Conservation (phyloP, 2,329 filamentous ascomycete genomes). For the Beauveria scarabaeidicola region DNA sequence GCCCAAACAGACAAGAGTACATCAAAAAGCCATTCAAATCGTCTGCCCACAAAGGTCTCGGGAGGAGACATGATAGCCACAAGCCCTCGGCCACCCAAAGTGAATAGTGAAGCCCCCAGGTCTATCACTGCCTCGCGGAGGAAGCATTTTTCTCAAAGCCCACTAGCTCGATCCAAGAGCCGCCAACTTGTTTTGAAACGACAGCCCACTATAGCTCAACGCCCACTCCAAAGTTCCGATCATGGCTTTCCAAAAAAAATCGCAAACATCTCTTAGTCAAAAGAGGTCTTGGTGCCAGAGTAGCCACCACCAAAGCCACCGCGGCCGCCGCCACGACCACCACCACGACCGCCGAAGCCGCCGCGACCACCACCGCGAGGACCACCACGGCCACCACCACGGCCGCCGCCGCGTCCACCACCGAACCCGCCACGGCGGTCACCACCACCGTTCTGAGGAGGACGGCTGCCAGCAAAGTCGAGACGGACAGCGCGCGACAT, state of each 20-base stretch:
- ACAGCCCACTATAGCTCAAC: constrained; percentile 45
- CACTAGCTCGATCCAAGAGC: constrained; percentile 32
- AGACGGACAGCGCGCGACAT: constrained; percentile 69
- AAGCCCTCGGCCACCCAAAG: constrained; percentile 28
- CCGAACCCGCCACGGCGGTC: constrained; percentile 43
- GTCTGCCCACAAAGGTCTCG: constrained; percentile 18
- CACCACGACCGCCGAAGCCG: constrained; percentile 43
- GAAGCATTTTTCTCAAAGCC: constrained; percentile 45
- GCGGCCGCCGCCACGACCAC: constrained; percentile 40
- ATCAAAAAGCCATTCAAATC: constrained; percentile 18
- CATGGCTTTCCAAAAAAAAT: constrained; percentile 33
- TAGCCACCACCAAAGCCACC: constrained; percentile 39
- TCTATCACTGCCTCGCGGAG: constrained; percentile 35
- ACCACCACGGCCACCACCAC: constrained; percentile 41
- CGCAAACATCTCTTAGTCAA: constrained; percentile 36
- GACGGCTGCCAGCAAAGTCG: constrained; percentile 67
- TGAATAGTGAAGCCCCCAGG: constrained; percentile 43
- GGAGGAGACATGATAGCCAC: constrained; percentile 23
- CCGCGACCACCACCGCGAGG: constrained; percentile 43
- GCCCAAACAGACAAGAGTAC: constrained; percentile 9
- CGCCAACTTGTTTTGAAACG: constrained; percentile 38
- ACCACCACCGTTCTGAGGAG: constrained; percentile 45
- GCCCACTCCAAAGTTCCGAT: constrained; percentile 36
- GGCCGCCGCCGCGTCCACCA: constrained; percentile 42
- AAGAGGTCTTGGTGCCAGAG: constrained; percentile 71